Evolutionary conservation across 129 eudicot genomes (phyloP).

Genomic region (Flaveria brownii): DNA sequence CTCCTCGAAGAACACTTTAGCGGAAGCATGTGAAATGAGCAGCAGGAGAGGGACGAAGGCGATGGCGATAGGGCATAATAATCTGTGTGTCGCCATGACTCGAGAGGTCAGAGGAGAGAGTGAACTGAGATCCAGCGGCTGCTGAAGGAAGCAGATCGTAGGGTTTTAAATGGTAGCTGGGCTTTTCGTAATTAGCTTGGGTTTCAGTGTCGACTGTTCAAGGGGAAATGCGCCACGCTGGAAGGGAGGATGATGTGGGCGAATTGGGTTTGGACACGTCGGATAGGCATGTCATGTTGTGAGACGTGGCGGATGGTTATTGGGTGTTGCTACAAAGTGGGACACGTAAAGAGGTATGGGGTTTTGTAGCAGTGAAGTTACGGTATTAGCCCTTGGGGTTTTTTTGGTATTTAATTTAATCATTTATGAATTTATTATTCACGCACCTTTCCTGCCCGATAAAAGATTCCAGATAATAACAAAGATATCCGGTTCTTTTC

Average conservation of each 20-base stretch:
- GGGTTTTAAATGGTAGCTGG: slow-evolving; percentile 30
- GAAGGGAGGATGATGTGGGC: slow-evolving; percentile 38
- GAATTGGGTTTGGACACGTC: slow-evolving; percentile 16
- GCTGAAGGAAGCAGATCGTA: slow-evolving; percentile 1
- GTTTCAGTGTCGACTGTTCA: background rate
- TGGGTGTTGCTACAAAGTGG: slow-evolving; percentile 37
- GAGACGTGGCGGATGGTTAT: slow-evolving; percentile 47
- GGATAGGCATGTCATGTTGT: slow-evolving; percentile 41
- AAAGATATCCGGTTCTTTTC: background rate
- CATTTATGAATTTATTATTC: background rate
- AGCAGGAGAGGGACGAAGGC: slow-evolving; percentile 38
- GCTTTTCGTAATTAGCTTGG: slow-evolving; percentile 25
- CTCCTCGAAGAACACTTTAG: slow-evolving; percentile 83
- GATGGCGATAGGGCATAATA: slow-evolving; percentile 43
- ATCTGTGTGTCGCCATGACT: slow-evolving; percentile 59
- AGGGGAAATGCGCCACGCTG: background rate
- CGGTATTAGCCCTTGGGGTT: background rate
- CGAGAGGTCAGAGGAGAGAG: background rate
- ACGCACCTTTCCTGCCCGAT: background rate
- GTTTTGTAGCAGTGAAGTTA: background rate
- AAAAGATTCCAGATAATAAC: background rate
- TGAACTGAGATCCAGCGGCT: slow-evolving; percentile 4
- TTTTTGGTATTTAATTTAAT: background rate
- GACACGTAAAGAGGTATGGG: background rate
- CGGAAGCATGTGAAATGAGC: slow-evolving; percentile 52